These are phyloP conservation scores for Zygosaccharomyces lentus DNA, from an alignment of 805 yeast species.

Conservation along the genomic window DNA sequence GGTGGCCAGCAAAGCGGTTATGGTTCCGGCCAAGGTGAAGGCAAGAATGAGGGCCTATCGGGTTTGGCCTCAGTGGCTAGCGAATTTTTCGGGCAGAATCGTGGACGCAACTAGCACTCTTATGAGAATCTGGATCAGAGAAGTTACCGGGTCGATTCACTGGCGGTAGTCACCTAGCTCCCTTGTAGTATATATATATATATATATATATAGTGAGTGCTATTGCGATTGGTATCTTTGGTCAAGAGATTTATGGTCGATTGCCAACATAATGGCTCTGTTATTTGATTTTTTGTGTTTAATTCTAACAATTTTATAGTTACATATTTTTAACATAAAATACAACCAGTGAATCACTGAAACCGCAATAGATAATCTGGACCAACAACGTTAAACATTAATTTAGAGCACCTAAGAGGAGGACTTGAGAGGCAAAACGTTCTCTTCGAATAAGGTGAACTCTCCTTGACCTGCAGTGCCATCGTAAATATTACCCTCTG, in stretches of 20 bases:
- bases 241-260: too few relatives aligned
- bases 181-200: not conserved
- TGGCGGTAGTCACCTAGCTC: conserved; percentile 1
- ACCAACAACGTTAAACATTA: conserved; percentile 1
- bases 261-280: too few relatives aligned
- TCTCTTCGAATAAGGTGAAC: conserved; percentile 38
- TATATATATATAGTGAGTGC: not conserved
- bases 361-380: conserved; percentile 3
- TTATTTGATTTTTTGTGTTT: not conserved
- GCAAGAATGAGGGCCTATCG: conserved; percentile 1
- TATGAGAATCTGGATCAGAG: conserved; percentile 1
- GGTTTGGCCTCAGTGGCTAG: conserved; percentile 3
- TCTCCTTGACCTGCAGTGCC: conserved; percentile 38
- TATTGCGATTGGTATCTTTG: not conserved
- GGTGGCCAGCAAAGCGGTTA: not conserved
- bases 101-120: not conserved
- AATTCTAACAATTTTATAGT: conserved; percentile 2
- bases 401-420: not conserved
- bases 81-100: conserved; percentile 1
- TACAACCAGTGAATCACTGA: conserved; percentile 1
- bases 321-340: conserved; percentile 3
- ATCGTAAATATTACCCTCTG: conserved; percentile 47
- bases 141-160: conserved; percentile 1
- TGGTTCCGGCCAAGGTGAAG: not conserved
- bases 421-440: conserved; percentile 40